Evolutionary conservation across 164 flowering plant species (phyloP).

Genomic region (Amborella trichopoda): DNA sequence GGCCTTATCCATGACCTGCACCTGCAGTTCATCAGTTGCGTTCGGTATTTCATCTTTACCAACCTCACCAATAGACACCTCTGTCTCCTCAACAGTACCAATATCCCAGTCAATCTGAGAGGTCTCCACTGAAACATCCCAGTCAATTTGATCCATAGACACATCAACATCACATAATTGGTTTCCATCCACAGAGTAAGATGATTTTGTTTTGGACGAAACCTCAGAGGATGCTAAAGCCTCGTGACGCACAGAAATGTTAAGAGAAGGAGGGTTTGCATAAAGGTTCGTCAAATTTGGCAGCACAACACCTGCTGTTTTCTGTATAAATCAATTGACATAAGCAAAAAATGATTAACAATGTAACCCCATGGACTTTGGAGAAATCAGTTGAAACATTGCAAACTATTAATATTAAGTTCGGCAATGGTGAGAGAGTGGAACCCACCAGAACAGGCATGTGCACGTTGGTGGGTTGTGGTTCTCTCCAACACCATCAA

Average conservation of each 20-base stretch:
- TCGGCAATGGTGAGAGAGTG: no score
- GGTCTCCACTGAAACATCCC: slow-evolving; percentile 79
- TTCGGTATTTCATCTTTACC: slow-evolving; percentile 79
- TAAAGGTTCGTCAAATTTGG: slow-evolving; percentile 42
- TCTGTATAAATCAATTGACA: no score
- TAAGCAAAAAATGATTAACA: no score
- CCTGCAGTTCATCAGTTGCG: slow-evolving; percentile 41
- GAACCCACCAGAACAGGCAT: no score
- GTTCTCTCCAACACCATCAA: no score
- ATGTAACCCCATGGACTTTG: no score
- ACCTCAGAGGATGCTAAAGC: slow-evolving; percentile 25
- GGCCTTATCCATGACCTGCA: slow-evolving; percentile 23
- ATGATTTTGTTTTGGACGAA: slow-evolving; percentile 18
- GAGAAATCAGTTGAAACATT: no score
- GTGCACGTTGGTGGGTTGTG: no score
- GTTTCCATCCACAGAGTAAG: slow-evolving; percentile 12
- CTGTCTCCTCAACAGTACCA: slow-evolving; percentile 56
- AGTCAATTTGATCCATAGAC: slow-evolving; percentile 50
- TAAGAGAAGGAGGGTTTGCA: slow-evolving; percentile 65
- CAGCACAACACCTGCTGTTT: slow-evolving; percentile 29
- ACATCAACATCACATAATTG: slow-evolving; percentile 11
- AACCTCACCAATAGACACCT: slow-evolving; percentile 55
- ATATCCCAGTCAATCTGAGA: slow-evolving; percentile 92
- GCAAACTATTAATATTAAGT: no score
- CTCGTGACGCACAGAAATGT: slow-evolving; percentile 44